Evolutionary conservation across 768 basidiomycete genomes (phyloP).

Genomic region (Tulasnella sp.): DNA sequence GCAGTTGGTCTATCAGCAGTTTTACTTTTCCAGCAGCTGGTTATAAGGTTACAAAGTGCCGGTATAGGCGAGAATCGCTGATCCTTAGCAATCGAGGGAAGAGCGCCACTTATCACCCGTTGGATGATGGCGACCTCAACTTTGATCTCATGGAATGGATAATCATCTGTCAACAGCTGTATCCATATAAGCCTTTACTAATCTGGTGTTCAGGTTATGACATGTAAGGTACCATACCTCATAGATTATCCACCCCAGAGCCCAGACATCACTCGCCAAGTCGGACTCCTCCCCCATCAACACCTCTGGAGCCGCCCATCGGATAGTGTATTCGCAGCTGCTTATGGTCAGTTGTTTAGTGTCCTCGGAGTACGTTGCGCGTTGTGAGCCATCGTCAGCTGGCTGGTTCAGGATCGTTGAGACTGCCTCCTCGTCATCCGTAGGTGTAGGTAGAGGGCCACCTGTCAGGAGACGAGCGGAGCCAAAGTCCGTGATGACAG

Average conservation of each 20-base stretch:
- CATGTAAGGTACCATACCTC: neutral
- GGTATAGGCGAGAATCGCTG: neutral
- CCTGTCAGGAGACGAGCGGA: neutral
- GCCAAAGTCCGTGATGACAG: conserved; percentile 1
- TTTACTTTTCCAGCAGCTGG: neutral
- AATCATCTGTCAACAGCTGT: neutral
- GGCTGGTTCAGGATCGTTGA: neutral
- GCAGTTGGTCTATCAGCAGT: neutral
- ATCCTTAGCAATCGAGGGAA: neutral
- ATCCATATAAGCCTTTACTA: neutral
- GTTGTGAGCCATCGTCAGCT: neutral
- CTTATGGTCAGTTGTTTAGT: neutral
- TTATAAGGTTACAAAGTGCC: neutral
- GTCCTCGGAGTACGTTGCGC: neutral
- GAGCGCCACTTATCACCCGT: neutral
- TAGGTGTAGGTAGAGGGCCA: neutral
- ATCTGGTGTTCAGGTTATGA: neutral
- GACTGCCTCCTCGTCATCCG: neutral
- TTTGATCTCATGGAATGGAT: neutral
- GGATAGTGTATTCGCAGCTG: neutral
- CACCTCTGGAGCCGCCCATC: neutral
- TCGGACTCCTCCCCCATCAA: neutral
- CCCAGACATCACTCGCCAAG: neutral
- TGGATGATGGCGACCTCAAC: neutral
- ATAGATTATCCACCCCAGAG: neutral